A percentile compares a stretch with the other conserved stretches of the same genome.
phyloP scores from a whole-genome alignment of 2,329 filamentous ascomycete species.

The Allantophomopsis lycopodina region DNA sequence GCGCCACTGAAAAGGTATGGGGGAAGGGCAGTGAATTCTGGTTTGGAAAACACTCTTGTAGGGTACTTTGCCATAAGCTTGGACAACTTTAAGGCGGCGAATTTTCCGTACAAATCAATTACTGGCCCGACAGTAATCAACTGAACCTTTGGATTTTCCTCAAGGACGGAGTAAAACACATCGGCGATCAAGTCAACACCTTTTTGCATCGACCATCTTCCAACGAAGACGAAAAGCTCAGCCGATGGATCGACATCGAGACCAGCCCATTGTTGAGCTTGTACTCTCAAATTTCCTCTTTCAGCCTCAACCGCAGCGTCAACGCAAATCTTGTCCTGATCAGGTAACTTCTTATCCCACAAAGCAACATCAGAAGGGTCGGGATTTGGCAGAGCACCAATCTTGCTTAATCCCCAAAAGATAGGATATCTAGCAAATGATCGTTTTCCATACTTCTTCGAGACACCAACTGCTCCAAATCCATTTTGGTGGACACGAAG shows the following conservation, averaged over 20 bases:
- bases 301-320: constrained; percentile 38
- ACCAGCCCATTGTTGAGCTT: constrained; percentile 54
- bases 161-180: constrained; percentile 48
- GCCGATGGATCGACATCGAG: constrained; percentile 44
- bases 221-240: constrained; percentile 53
- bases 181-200: constrained; percentile 54
- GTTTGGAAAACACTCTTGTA: constrained; percentile 48
- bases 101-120: constrained; percentile 55
- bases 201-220: constrained; percentile 55
- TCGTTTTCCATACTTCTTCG: constrained; percentile 53
- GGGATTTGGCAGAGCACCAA: constrained; percentile 58
- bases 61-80: constrained; percentile 51
- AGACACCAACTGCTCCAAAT: constrained; percentile 53
- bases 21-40: constrained; percentile 49
- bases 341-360: constrained; percentile 39
- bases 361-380: constrained; percentile 46
- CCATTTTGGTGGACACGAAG: constrained; percentile 52
- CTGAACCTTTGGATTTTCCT: constrained; percentile 42
- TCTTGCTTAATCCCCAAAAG: constrained; percentile 48
- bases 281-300: constrained; percentile 35
- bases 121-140: constrained; percentile 48
- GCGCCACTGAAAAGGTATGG: constrained; percentile 54
- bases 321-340: constrained; percentile 27
- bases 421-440: constrained; percentile 54
- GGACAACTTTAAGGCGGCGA: constrained; percentile 48